phyloP scores from a whole-genome alignment of 345 rosid genomes.

The Microthlaspi erraticum region DNA sequence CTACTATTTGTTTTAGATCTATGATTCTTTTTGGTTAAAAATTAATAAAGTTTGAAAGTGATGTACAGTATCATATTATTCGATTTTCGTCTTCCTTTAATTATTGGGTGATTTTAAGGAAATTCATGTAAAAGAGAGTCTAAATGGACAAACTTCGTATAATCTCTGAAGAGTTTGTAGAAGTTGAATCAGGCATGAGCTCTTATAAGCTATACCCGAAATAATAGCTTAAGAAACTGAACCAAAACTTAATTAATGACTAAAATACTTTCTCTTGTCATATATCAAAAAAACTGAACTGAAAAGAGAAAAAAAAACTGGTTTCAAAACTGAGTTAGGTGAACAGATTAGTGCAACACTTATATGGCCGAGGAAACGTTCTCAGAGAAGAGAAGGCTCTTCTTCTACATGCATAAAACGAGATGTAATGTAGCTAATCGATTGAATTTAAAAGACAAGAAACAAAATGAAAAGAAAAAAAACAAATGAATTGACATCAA shows the following conservation, averaged over 20 bases:
- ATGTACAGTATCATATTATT: conserved; percentile 25
- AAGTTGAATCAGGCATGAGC: background rate
- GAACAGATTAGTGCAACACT: too few species aligned
- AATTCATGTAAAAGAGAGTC: background rate
- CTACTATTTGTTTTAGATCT: conserved; percentile 19
- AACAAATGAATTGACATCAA: conserved; percentile 34
- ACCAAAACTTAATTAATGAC: background rate
- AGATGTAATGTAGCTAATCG: conserved; percentile 11
- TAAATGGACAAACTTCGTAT: background rate
- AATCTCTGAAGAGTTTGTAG: background rate
- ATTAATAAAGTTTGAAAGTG: conserved; percentile 29
- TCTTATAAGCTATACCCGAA: background rate
- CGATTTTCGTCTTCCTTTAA: background rate
- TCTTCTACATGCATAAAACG: conserved; percentile 25
- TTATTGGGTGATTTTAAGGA: too few species aligned
- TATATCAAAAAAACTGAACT: background rate
- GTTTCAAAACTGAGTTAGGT: background rate
- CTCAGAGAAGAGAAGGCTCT: conserved; percentile 37
- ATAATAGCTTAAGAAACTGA: background rate
- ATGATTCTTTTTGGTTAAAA: conserved; percentile 38
- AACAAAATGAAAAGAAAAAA: background rate
- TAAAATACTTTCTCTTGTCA: background rate
- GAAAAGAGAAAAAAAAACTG: background rate
- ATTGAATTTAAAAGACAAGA: conserved; percentile 1
- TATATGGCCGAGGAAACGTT: conserved; percentile 21